Percentiles rank a stretch among this genome's conserved stretches.
Conservation (phyloP, 768 basidiomycete genomes). For the Tylopilus felleus region DNA sequence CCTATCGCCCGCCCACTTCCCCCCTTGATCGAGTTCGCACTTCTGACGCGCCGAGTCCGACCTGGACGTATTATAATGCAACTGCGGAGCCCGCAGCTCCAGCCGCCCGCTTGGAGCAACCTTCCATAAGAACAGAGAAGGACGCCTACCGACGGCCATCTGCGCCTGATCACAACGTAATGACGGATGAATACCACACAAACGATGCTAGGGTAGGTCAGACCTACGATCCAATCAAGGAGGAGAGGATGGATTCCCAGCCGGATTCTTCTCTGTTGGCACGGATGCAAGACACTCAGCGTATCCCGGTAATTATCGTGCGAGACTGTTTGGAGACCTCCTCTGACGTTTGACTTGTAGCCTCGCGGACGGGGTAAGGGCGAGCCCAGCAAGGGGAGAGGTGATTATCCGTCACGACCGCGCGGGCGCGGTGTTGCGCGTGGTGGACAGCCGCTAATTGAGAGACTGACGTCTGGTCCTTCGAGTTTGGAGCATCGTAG, state of each 20-base stretch:
- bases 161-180: not conserved
- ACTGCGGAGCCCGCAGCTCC: not conserved
- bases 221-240: slow-evolving; percentile 10
- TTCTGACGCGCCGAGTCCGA: slow-evolving; percentile 4
- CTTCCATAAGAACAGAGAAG: slow-evolving; percentile 10
- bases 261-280: slow-evolving; percentile 22
- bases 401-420: slow-evolving; percentile 14
- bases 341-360: slow-evolving; percentile 8
- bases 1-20: slow-evolving; percentile 5
- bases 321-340: not conserved
- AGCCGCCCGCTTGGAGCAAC: slow-evolving; percentile 5
- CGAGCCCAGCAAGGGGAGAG: slow-evolving; percentile 17
- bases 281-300: slow-evolving; percentile 23
- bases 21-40: slow-evolving; percentile 4
- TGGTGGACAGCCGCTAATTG: slow-evolving; percentile 13
- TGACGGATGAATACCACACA: slow-evolving; percentile 4
- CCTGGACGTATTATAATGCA: not conserved
- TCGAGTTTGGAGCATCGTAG: slow-evolving; percentile 16
- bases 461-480: slow-evolving; percentile 13
- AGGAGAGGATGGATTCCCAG: slow-evolving; percentile 11
- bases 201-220: slow-evolving; percentile 7
- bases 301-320: slow-evolving; percentile 18
- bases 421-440: slow-evolving; percentile 22
- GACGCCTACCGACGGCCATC: slow-evolving; percentile 10
- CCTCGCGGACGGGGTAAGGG: slow-evolving; percentile 23